Evolutionary conservation across 345 rosid genomes (phyloP).

Genomic region (Citrus sp.): DNA sequence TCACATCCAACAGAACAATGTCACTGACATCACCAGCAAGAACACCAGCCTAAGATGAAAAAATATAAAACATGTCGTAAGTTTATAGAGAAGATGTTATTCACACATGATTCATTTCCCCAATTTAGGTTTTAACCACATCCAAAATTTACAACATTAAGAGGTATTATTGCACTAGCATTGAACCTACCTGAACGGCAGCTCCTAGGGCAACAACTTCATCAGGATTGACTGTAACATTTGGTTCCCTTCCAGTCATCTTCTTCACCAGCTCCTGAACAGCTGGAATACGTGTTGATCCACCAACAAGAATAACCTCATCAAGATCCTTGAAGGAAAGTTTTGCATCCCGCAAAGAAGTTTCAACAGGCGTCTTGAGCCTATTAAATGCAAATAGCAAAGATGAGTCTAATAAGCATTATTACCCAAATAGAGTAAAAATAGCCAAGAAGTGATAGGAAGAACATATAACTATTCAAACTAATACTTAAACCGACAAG

Average conservation of each 20-base stretch:
- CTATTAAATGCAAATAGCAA: slow-evolving; percentile 26
- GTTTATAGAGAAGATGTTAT: too few species aligned
- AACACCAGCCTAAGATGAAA: slow-evolving; percentile 74
- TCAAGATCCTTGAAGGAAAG: slow-evolving; percentile 80
- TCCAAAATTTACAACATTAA: background rate
- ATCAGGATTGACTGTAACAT: slow-evolving; percentile 95
- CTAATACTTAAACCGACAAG: background rate
- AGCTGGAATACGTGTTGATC: slow-evolving; percentile 97
- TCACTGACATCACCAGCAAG: slow-evolving; percentile 95
- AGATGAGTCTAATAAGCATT: background rate
- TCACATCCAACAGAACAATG: slow-evolving; percentile 86
- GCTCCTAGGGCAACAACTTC: slow-evolving; percentile 99
- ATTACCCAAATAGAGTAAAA: background rate
- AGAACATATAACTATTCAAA: background rate
- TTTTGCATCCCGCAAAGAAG: slow-evolving; percentile 82
- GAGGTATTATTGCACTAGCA: background rate
- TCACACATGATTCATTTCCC: background rate
- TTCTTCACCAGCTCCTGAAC: slow-evolving; percentile 91
- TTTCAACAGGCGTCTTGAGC: slow-evolving; percentile 86
- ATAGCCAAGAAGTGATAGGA: background rate
- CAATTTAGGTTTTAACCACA: background rate
- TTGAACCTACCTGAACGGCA: slow-evolving; percentile 79
- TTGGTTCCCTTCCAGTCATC: slow-evolving; percentile 90
- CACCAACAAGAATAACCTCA: slow-evolving; percentile 98
- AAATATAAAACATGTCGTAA: background rate